Evolutionary conservation across 306 rosid genomes (phyloP).

Genomic region (Trifolium subterraneum): DNA sequence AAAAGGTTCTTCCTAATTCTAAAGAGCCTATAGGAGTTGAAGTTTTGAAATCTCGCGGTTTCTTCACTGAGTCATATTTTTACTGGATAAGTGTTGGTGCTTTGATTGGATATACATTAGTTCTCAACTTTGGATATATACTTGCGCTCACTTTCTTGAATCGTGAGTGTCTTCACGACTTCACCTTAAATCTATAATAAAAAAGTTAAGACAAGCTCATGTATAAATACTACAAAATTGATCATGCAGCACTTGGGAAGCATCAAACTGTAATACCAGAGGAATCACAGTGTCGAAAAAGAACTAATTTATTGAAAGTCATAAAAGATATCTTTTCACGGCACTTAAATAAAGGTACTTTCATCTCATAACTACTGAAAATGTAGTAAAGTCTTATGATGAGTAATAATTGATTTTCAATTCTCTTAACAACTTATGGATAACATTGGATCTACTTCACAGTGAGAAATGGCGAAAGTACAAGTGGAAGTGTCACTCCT

Average conservation of each 20-base stretch:
- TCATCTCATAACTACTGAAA: slow-evolving; percentile 28
- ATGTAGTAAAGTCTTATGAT: neutral
- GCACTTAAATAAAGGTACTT: slow-evolving; percentile 49
- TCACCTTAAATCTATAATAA: slow-evolving; percentile 30
- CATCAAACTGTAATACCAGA: slow-evolving; percentile 49
- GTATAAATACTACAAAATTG: slow-evolving; percentile 31
- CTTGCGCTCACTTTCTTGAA: slow-evolving; percentile 59
- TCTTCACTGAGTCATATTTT: slow-evolving; percentile 51
- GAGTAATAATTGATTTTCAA: slow-evolving; percentile 19
- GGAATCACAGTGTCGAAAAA: slow-evolving; percentile 39
- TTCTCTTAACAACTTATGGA: slow-evolving; percentile 9
- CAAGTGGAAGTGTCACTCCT: slow-evolving; percentile 26
- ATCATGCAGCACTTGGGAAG: slow-evolving; percentile 53
- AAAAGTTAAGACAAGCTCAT: neutral
- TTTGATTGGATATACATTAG: slow-evolving; percentile 46
- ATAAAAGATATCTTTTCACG: slow-evolving; percentile 34
- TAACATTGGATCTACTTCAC: slow-evolving; percentile 31
- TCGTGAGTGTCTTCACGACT: slow-evolving; percentile 54
- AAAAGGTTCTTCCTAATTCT: slow-evolving; percentile 54
- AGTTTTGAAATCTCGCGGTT: slow-evolving; percentile 56
- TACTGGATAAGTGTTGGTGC: slow-evolving; percentile 52
- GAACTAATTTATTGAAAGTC: slow-evolving; percentile 28
- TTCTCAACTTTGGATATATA: slow-evolving; percentile 53
- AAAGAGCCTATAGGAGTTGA: slow-evolving; percentile 53
- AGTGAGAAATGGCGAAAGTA: slow-evolving; percentile 38